Percentiles rank a stretch among this genome's conserved stretches.
These are phyloP conservation scores for Spathaspora jeffriesii DNA, from an alignment of 1,139 yeast species.

Conservation along the genomic window DNA sequence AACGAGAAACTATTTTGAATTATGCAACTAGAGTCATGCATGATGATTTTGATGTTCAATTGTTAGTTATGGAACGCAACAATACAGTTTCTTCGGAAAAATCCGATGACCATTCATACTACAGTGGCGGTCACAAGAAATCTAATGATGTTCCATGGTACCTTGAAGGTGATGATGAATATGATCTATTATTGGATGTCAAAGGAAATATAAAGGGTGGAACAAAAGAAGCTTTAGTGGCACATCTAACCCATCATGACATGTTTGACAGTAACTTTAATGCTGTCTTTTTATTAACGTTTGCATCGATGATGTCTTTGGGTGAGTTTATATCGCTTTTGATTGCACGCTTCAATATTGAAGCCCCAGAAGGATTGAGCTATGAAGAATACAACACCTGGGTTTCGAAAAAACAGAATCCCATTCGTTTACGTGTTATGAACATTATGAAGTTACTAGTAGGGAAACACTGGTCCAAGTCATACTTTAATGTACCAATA, in stretches of 20 bases:
- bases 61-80: slow-evolving; percentile 61
- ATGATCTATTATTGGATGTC: slow-evolving; percentile 68
- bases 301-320: slow-evolving; percentile 75
- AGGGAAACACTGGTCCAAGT: slow-evolving; percentile 77
- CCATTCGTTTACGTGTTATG: slow-evolving; percentile 69
- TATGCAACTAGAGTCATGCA: slow-evolving; percentile 80
- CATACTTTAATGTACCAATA: slow-evolving; percentile 53
- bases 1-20: slow-evolving; percentile 66
- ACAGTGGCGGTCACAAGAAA: slow-evolving; percentile 35
- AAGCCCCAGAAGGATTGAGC: slow-evolving; percentile 87
- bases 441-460: slow-evolving; percentile 72
- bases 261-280: slow-evolving; percentile 68
- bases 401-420: slow-evolving; percentile 70
- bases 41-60: slow-evolving; percentile 64
- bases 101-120: slow-evolving; percentile 35
- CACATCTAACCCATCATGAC: slow-evolving; percentile 82
- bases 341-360: slow-evolving; percentile 65
- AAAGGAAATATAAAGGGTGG: slow-evolving; percentile 86
- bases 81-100: slow-evolving; percentile 48
- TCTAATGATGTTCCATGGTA: slow-evolving; percentile 70
- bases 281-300: slow-evolving; percentile 71
- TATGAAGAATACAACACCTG: slow-evolving; percentile 82
- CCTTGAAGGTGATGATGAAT: slow-evolving; percentile 76
- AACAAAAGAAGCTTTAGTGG: slow-evolving; percentile 74
- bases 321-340: slow-evolving; percentile 62